A percentile compares a stretch with the other conserved stretches of the same genome.
Conservation (phyloP, 2,329 filamentous ascomycete species). For the Aspergillus cejpii region DNA sequence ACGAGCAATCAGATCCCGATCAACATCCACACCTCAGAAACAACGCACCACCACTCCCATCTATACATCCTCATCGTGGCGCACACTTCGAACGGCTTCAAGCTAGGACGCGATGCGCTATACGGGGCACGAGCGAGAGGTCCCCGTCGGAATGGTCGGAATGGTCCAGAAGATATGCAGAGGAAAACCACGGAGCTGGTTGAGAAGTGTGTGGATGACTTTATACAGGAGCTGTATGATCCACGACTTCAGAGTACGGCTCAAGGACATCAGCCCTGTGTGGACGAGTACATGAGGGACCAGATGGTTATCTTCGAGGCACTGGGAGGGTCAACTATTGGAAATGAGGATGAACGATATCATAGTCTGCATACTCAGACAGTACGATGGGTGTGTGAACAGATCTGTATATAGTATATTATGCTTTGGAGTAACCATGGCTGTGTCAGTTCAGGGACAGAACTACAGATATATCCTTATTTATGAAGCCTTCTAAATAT, state of each 20-base stretch:
- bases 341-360: constrained; percentile 24
- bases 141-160: not conserved
- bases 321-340: constrained; percentile 38
- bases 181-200: constrained; percentile 35
- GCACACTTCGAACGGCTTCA: constrained; percentile 43
- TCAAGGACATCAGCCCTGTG: constrained; percentile 33
- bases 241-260: constrained; percentile 16
- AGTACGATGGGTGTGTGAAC: constrained; percentile 40
- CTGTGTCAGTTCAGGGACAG: too few relatives aligned
- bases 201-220: constrained; percentile 39
- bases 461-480: too few relatives aligned
- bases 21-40: constrained; percentile 34
- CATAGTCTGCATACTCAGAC: constrained; percentile 40
- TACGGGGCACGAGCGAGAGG: constrained; percentile 28
- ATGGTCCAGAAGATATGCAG: too few relatives aligned
- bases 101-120: constrained; percentile 48
- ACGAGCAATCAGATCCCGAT: constrained; percentile 15
- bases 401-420: too few relatives aligned
- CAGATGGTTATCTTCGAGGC: constrained; percentile 56
- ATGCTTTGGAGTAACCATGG: too few relatives aligned
- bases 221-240: constrained; percentile 43
- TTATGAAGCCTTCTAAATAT: too few relatives aligned
- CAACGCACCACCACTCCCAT: constrained; percentile 40
- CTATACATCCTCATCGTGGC: constrained; percentile 53
- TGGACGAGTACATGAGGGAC: constrained; percentile 53